These are phyloP conservation scores for Nothopassalora personata DNA, from an alignment of 2,329 filamentous ascomycete species.

Conservation along the genomic window DNA sequence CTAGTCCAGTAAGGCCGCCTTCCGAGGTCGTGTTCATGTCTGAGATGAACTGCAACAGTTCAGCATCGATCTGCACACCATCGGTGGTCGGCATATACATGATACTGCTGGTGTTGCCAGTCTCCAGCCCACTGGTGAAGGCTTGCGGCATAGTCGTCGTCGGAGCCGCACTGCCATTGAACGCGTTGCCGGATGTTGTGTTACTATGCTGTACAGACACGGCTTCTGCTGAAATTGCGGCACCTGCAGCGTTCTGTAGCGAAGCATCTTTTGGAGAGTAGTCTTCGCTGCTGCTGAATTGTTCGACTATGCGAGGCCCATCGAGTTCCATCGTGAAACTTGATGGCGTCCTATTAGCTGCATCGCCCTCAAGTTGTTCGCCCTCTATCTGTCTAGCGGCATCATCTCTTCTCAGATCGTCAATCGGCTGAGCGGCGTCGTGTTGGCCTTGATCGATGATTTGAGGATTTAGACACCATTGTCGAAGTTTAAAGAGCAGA, in stretches of 20 bases:
- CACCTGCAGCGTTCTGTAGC: background rate
- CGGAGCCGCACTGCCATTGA: background rate
- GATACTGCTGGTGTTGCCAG: background rate
- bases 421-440: slow-evolving; percentile 4
- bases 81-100: slow-evolving; percentile 1
- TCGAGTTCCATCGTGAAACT: slow-evolving; percentile 4
- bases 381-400: background rate
- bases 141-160: background rate
- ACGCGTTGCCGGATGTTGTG: background rate
- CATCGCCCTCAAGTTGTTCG: background rate
- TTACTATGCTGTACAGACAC: background rate
- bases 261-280: slow-evolving; percentile 4
- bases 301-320: slow-evolving; percentile 10
- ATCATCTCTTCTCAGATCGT: background rate
- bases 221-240: background rate
- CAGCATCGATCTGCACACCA: slow-evolving; percentile 20
- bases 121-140: background rate
- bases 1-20: slow-evolving; percentile 23
- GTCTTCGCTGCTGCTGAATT: slow-evolving; percentile 12
- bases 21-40: slow-evolving; percentile 18
- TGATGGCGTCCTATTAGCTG: background rate
- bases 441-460: slow-evolving; percentile 9
- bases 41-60: slow-evolving; percentile 19
- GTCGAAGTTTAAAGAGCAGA: slow-evolving; percentile 28
- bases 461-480: slow-evolving; percentile 27